These are phyloP conservation scores for Barnettozyma hawaiiensis DNA, from an alignment of 1,139 yeast species.

Conservation along the genomic window DNA sequence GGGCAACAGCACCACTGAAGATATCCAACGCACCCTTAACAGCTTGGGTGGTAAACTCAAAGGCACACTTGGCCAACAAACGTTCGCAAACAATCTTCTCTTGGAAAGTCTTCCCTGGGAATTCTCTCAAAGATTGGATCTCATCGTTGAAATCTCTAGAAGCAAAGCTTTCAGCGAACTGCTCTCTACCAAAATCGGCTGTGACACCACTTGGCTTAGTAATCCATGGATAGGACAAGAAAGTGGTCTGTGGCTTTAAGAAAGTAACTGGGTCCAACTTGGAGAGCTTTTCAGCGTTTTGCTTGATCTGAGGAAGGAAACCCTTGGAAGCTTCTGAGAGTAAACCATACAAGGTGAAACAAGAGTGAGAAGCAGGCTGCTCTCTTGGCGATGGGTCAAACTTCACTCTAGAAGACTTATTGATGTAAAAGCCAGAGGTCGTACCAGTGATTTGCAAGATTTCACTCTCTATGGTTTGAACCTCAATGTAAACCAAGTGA, in stretches of 20 bases:
- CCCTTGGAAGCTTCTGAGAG: conserved; percentile 31
- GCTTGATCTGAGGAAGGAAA: conserved; percentile 33
- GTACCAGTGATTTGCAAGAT: conserved; percentile 72
- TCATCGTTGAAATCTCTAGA: conserved; percentile 89
- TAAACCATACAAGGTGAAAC: conserved; percentile 31
- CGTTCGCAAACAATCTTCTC: conserved; percentile 76
- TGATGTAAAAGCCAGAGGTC: conserved; percentile 72
- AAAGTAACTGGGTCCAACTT: conserved; percentile 49
- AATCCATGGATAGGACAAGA: conserved; percentile 74
- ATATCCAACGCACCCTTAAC: conserved; percentile 75
- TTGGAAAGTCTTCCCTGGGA: conserved; percentile 50
- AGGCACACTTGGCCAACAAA: conserved; percentile 62
- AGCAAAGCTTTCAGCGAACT: conserved; percentile 46
- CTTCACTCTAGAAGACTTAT: conserved; percentile 56
- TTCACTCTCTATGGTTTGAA: conserved; percentile 78
- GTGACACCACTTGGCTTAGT: conserved; percentile 26
- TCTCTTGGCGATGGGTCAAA: conserved; percentile 61
- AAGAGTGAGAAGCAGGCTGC: conserved; percentile 25
- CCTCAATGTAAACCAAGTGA: conserved; percentile 70
- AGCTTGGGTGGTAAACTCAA: conserved; percentile 74
- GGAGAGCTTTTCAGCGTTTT: conserved; percentile 38
- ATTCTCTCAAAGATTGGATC: conserved; percentile 72
- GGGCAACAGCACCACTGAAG: conserved; percentile 62
- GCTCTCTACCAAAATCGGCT: conserved; percentile 63
- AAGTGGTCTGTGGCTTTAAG: conserved; percentile 54